phyloP scores from a whole-genome alignment of 73 alveolate genomes.

The Breviolum minutum region DNA sequence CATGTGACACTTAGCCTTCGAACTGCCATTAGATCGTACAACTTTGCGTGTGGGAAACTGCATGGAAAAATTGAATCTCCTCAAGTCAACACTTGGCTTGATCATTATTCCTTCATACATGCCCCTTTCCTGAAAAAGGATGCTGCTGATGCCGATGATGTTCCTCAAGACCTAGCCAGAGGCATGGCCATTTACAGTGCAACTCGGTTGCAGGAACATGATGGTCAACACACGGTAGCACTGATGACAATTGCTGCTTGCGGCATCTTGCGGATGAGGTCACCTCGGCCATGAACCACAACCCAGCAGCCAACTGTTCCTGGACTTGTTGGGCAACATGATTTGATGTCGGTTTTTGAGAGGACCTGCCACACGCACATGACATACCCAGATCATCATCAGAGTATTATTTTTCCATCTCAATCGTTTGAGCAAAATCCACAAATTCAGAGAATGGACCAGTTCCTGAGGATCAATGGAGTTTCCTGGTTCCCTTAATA shows the following conservation, averaged over 20 bases:
- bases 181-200: constrained; percentile 55
- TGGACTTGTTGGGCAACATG: neutral
- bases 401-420: neutral
- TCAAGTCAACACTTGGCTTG: too few species aligned
- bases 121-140: too few species aligned
- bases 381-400: neutral
- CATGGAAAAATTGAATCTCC: too few species aligned
- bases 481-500: too few species aligned
- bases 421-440: neutral
- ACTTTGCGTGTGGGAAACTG: neutral
- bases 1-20: too few species aligned
- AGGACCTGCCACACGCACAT: neutral
- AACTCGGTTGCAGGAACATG: neutral
- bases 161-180: neutral
- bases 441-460: neutral
- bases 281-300: constrained; percentile 64
- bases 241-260: too few species aligned
- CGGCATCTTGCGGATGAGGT: neutral
- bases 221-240: neutral
- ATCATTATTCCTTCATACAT: too few species aligned
- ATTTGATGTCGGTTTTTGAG: neutral
- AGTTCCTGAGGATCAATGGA: neutral
- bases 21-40: too few species aligned
- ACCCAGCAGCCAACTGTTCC: constrained; percentile 6
- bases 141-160: neutral